Evolutionary conservation across 2,329 filamentous ascomycete species (phyloP).

Genomic region (Clarireedia monteithiana): DNA sequence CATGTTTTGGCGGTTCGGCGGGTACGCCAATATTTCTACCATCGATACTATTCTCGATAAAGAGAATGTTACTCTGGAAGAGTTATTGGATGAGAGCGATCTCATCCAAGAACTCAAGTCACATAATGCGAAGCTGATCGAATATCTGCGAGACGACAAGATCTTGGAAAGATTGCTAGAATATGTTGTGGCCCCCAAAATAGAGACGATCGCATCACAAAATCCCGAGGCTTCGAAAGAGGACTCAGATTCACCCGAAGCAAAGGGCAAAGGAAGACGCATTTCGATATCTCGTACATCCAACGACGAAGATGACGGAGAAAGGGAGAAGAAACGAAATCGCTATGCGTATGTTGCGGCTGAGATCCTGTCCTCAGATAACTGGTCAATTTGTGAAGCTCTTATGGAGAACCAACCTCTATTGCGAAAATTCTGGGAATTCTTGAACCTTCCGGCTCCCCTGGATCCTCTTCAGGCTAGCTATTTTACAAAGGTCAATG

Average conservation of each 20-base stretch:
- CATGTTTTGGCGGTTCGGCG: slow-evolving; percentile 99
- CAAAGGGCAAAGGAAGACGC: slow-evolving; percentile 39
- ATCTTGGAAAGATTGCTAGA: slow-evolving; percentile 79
- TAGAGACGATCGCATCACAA: slow-evolving; percentile 47
- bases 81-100: slow-evolving; percentile 91
- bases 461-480: slow-evolving; percentile 90
- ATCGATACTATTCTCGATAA: slow-evolving; percentile 97
- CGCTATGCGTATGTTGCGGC: slow-evolving; percentile 91
- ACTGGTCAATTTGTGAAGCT: slow-evolving; percentile 93
- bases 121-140: slow-evolving; percentile 95
- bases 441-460: slow-evolving; percentile 74
- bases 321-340: slow-evolving; percentile 82
- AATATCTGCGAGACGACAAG: slow-evolving; percentile 83
- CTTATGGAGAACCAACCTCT: slow-evolving; percentile 76
- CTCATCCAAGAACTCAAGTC: slow-evolving; percentile 96
- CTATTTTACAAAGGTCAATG: slow-evolving; percentile 98
- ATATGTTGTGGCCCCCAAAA: slow-evolving; percentile 79
- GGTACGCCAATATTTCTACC: slow-evolving; percentile 93
- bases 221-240: slow-evolving; percentile 45
- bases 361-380: slow-evolving; percentile 90
- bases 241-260: slow-evolving; percentile 43
- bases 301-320: slow-evolving; percentile 53
- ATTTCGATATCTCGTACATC: slow-evolving; percentile 43
- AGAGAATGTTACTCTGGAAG: slow-evolving; percentile 86
- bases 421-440: slow-evolving; percentile 83